Evolutionary conservation across 805 yeast species (phyloP), one percentile per base, ranked within the genome.

Genomic region (Kazachstania martiniae): DNA sequence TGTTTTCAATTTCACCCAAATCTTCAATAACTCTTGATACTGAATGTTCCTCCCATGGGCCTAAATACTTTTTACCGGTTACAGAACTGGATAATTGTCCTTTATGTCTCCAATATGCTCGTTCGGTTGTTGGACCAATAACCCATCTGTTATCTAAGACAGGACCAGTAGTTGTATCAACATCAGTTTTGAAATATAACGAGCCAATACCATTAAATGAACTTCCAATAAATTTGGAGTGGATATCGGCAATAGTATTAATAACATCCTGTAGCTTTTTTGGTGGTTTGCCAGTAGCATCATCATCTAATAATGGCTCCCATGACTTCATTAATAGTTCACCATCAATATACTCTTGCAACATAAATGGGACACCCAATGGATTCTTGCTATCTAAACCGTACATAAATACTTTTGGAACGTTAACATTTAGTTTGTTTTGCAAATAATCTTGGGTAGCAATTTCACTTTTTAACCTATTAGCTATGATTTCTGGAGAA

Each of bases 361-460:
- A 63, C 35, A 84, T 76, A 52, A 76, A 89, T 25, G 95, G 94
- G 21, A 75, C 58, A 32, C 74, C 71, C 21, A 87, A 49, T 10
- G 74, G 67, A 53, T 87, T 89, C 28, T 70, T 57, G 15, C 64
- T 58, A 28, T 71, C 68, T 18, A 72, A 64, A 37, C 85, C 84
- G 49, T 74, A 81, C 50, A 72, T 65, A 34, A 74, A 61, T 9
- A 83, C 81, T 45, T 71, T 74, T 26, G 96, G 96, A 27, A 82
- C 82, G 16, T 70, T 67, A 30, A 80, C 56, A 1, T 74, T 23
- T n/a, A 9, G 74, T 51, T 84, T 83, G 41, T 70, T 57, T 22
- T 65, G 56, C 34, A 78, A 66, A 56, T 82, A 91, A 58, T 89
- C 97, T 66, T 83, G 64, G 1, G 97, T 89, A 14, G 98, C 98